Evolutionary conservation across 2,329 filamentous ascomycete species (phyloP).

Genomic region (Cercospora sojina): DNA sequence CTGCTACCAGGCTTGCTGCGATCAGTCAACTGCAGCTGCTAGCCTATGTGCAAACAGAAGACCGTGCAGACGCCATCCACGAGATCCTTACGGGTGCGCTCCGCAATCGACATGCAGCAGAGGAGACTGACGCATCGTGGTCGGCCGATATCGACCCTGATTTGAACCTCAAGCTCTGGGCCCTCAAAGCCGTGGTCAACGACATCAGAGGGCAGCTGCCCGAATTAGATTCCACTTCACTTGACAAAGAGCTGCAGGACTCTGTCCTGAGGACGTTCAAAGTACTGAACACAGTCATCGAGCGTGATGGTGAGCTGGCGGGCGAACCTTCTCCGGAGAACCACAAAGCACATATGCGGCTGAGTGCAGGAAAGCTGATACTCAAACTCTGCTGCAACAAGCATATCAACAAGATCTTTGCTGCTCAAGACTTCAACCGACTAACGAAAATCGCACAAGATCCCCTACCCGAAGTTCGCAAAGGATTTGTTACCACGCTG

Average conservation of each 20-base stretch:
- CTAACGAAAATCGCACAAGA: constrained; percentile 83
- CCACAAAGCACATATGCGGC: constrained; percentile 77
- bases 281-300: constrained; percentile 73
- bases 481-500: constrained; percentile 76
- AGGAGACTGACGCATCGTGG: constrained; percentile 47
- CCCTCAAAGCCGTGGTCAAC: constrained; percentile 83
- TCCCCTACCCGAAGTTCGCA: constrained; percentile 68
- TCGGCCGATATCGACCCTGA: constrained; percentile 70
- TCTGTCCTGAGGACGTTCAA: constrained; percentile 66
- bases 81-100: constrained; percentile 76
- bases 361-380: constrained; percentile 73
- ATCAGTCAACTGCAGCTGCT: constrained; percentile 75
- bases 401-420: constrained; percentile 72
- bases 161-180: constrained; percentile 77
- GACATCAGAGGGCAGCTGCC: constrained; percentile 63
- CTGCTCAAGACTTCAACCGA: constrained; percentile 72
- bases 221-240: constrained; percentile 32
- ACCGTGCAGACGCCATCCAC: constrained; percentile 70
- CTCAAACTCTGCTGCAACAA: constrained; percentile 81
- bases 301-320: constrained; percentile 74
- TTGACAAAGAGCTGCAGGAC: constrained; percentile 45
- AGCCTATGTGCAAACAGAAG: constrained; percentile 67
- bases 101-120: constrained; percentile 56
- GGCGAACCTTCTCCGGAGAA: constrained; percentile 67
- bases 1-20: constrained; percentile 69